Conservation (phyloP, 257 asterid genomes). For the Craterostigma plantagineum region DNA sequence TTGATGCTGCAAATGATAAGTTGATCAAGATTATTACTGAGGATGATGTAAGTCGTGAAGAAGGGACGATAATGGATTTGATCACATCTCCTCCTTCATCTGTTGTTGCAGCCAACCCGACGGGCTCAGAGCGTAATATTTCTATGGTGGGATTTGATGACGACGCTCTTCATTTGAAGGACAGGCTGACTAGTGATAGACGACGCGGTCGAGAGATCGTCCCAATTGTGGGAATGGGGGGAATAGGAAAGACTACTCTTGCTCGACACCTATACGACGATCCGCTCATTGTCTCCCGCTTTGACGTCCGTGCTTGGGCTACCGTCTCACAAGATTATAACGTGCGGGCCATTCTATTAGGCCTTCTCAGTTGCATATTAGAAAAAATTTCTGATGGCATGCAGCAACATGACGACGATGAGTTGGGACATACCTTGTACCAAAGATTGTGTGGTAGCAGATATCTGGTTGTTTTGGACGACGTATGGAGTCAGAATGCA, state of each 20-base stretch:
- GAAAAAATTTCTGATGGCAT: background rate
- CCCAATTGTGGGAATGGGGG: constrained; percentile 7
- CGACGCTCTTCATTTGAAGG: constrained; percentile 3
- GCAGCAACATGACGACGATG: background rate
- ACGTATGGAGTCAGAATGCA: constrained; percentile 5
- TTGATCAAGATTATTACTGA: too few species aligned
- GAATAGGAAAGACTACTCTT: constrained; percentile 10
- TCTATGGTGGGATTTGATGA: constrained; percentile 5
- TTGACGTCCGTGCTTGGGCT: constrained; percentile 6
- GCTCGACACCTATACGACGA: constrained; percentile 3
- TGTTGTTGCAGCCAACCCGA: too few species aligned
- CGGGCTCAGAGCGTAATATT: too few species aligned
- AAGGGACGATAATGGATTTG: too few species aligned
- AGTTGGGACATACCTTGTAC: background rate
- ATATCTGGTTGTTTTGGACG: constrained; percentile 9
- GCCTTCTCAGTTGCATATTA: background rate
- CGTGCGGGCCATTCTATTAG: background rate
- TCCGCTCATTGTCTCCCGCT: constrained; percentile 3
- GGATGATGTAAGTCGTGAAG: too few species aligned
- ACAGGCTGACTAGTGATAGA: background rate
- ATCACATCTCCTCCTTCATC: too few species aligned
- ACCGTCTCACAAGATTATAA: constrained; percentile 5
- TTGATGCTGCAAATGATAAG: background rate
- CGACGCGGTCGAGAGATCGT: background rate
- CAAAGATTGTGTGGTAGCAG: background rate